phyloP scores from a whole-genome alignment of 306 rosid genomes.

The Fagus sylvatica region DNA sequence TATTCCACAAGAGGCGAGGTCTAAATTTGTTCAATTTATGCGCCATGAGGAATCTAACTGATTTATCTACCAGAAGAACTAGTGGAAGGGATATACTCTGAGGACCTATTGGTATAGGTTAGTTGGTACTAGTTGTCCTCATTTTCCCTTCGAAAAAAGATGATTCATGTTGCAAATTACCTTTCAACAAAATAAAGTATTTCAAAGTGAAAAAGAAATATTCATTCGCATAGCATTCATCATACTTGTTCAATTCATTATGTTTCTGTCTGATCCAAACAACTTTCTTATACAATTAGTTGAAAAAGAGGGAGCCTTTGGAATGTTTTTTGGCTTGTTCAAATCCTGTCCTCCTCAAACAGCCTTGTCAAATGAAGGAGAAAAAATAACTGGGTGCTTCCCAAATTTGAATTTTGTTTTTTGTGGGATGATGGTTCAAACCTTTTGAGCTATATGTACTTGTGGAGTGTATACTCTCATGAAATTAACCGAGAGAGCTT shows the following conservation, averaged over 20 bases:
- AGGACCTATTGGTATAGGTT: conserved; percentile 15
- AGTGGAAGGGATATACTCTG: conserved; percentile 1
- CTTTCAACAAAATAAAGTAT: not conserved
- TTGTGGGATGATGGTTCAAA: not conserved
- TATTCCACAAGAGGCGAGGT: conserved; percentile 65
- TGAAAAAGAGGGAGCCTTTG: not conserved
- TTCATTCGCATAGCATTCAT: not conserved
- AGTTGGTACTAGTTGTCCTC: not conserved
- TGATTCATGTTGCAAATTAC: not conserved
- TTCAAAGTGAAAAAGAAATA: not conserved
- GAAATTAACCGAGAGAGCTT: too few species aligned
- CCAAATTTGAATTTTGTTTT: too few species aligned
- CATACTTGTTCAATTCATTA: not conserved
- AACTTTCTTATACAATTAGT: not conserved
- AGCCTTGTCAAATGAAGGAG: not conserved
- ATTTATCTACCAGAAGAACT: conserved; percentile 18
- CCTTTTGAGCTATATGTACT: not conserved
- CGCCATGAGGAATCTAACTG: conserved; percentile 43
- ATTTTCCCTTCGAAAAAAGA: not conserved
- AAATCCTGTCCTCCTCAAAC: not conserved
- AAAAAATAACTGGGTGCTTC: not conserved
- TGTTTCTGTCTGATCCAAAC: not conserved
- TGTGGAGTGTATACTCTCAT: too few species aligned
- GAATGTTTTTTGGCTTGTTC: not conserved
- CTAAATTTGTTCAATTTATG: conserved; percentile 55